Percentiles rank a stretch among this genome's conserved stretches.
Conservation (phyloP, 495 filamentous ascomycete species). For the Trichoderma gamsii region DNA sequence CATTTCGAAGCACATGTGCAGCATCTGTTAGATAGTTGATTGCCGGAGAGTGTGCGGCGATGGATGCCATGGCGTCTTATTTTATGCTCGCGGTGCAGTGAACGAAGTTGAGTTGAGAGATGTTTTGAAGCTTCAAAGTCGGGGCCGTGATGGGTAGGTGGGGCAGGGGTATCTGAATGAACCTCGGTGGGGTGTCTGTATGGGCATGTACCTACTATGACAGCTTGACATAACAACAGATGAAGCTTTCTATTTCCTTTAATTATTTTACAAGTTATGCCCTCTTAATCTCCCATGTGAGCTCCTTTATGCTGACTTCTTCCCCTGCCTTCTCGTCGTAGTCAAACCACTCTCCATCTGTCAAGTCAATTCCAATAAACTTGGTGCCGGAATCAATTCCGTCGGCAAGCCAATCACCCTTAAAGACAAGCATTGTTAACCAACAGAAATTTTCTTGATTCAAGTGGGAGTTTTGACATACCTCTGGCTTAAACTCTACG, state of each 20-base stretch:
- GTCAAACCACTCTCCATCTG: conserved; percentile 72
- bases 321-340: conserved; percentile 55
- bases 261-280: conserved; percentile 32
- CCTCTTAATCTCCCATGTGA: conserved; percentile 79
- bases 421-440: neutral
- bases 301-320: conserved; percentile 71
- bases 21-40: conserved; percentile 44
- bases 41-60: neutral
- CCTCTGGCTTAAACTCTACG: conserved; percentile 79
- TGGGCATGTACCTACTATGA: neutral
- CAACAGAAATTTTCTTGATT: neutral
- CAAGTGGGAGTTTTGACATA: conserved; percentile 30
- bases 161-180: neutral
- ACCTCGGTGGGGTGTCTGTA: neutral
- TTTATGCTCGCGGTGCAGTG: neutral
- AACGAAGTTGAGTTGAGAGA: neutral
- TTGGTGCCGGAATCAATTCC: conserved; percentile 70
- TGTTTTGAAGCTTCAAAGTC: conserved; percentile 9
- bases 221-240: neutral
- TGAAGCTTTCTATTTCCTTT: neutral
- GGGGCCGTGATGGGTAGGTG: neutral
- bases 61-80: neutral
- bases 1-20: conserved; percentile 41
- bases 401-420: conserved; percentile 86
- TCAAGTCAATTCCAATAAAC: conserved; percentile 73